These are phyloP conservation scores for Lumnitzera racemosa DNA, from an alignment of 345 rosid species.

Conservation along the genomic window DNA sequence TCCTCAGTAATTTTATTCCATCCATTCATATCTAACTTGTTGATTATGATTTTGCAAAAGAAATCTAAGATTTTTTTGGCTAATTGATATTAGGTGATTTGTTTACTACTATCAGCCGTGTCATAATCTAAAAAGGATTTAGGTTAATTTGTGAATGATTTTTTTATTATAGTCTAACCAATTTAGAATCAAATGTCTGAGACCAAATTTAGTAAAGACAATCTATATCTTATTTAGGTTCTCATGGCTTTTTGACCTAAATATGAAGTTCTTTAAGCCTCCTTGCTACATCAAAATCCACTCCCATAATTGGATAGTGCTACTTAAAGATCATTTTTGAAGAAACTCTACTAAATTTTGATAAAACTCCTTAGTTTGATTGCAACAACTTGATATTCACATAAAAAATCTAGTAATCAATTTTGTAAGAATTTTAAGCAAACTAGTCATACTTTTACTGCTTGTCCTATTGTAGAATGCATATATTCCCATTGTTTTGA, in stretches of 20 bases:
- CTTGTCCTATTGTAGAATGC: no score
- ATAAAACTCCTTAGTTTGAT: no score
- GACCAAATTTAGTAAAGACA: background rate
- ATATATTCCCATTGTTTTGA: no score
- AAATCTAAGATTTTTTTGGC: constrained; percentile 5
- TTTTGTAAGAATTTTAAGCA: no score
- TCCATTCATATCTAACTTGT: constrained; percentile 3
- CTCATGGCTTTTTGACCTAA: constrained; percentile 7
- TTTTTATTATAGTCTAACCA: background rate
- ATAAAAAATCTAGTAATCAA: no score
- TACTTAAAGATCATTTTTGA: no score
- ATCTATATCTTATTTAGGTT: constrained; percentile 12
- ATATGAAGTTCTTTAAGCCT: no score
- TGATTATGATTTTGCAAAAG: background rate
- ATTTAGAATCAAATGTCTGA: background rate
- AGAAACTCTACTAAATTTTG: no score
- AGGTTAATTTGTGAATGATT: constrained; percentile 8
- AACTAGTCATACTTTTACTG: no score
- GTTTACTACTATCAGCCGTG: background rate
- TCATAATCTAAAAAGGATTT: background rate
- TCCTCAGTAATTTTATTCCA: background rate
- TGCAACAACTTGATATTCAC: no score
- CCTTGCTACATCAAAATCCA: no score
- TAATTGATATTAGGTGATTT: background rate
- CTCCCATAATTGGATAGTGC: no score